Evolutionary conservation across 2,329 filamentous ascomycete species (phyloP).

Genomic region (Zymoseptoria brevis): DNA sequence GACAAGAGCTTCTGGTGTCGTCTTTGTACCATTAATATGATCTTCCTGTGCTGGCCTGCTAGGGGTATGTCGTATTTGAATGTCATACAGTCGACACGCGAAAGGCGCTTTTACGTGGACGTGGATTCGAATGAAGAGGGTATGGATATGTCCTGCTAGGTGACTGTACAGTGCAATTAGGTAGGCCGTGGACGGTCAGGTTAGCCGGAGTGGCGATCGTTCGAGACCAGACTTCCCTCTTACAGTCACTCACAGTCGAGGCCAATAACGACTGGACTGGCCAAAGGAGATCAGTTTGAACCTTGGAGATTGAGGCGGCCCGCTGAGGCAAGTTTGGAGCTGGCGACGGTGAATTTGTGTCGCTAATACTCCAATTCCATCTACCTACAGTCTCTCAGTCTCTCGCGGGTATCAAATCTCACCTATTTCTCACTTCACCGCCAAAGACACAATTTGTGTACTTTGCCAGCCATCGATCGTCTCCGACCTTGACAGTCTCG

Average conservation of each 20-base stretch:
- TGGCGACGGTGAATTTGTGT: background rate
- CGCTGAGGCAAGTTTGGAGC: background rate
- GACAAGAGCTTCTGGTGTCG: no score
- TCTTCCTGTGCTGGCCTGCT: no score
- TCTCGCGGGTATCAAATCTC: background rate
- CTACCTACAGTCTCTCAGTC: background rate
- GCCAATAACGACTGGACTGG: background rate
- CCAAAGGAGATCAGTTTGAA: background rate
- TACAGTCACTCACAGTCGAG: background rate
- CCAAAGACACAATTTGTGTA: background rate
- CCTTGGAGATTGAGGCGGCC: background rate
- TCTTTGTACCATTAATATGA: no score
- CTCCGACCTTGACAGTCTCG: slow-evolving; percentile 2
- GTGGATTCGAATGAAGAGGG: no score
- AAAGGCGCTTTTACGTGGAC: no score
- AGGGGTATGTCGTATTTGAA: no score
- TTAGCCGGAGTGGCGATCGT: no score
- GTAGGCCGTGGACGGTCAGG: no score
- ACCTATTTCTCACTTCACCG: background rate
- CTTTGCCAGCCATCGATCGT: background rate
- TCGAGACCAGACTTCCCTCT: background rate
- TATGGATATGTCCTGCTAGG: no score
- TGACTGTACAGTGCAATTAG: no score
- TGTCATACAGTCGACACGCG: no score
- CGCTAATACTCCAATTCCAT: background rate